Evolutionary conservation across 495 filamentous ascomycete genomes (phyloP).

Genomic region (Penicillium daleae): DNA sequence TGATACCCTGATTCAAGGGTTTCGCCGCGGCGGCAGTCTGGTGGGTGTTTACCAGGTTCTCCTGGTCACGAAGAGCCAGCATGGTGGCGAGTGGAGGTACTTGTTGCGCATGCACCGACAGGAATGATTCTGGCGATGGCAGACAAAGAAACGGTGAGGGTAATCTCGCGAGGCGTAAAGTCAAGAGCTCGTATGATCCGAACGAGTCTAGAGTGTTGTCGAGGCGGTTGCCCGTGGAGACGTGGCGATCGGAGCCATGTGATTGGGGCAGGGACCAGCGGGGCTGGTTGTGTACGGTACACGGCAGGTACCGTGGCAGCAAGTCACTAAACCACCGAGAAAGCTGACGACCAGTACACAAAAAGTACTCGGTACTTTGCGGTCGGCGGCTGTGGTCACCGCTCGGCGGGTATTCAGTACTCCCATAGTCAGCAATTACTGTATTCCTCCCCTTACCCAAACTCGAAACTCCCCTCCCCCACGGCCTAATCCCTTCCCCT

Average conservation of each 20-base stretch:
- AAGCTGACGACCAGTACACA: slow-evolving; percentile 11
- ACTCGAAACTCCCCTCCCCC: slow-evolving; percentile 32
- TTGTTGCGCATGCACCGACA: slow-evolving; percentile 29
- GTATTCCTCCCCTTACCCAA: slow-evolving; percentile 32
- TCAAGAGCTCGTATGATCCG: slow-evolving; percentile 7
- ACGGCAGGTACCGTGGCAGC: slow-evolving; percentile 7
- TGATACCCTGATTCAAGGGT: slow-evolving; percentile 69
- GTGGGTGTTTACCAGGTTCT: slow-evolving; percentile 79
- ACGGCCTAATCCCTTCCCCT: slow-evolving; percentile 25
- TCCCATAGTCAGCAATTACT: slow-evolving; percentile 19
- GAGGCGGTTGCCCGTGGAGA: slow-evolving; percentile 54
- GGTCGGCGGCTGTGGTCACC: slow-evolving; percentile 1
- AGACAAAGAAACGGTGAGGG: slow-evolving; percentile 11
- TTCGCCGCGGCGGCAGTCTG: slow-evolving; percentile 79
- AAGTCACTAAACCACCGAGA: neutral
- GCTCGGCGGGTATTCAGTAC: slow-evolving; percentile 20
- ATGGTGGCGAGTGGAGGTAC: slow-evolving; percentile 52
- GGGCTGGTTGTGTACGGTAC: slow-evolving; percentile 26
- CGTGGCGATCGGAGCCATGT: slow-evolving; percentile 32
- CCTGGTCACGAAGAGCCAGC: slow-evolving; percentile 85
- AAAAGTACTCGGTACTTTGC: slow-evolving; percentile 18
- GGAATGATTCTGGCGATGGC: neutral
- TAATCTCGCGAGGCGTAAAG: slow-evolving; percentile 7
- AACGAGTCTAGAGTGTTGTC: slow-evolving; percentile 39
- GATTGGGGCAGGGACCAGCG: slow-evolving; percentile 22